Conservation (phyloP, 108 stramenopile genomes). For the Licmophora abbreviata region DNA sequence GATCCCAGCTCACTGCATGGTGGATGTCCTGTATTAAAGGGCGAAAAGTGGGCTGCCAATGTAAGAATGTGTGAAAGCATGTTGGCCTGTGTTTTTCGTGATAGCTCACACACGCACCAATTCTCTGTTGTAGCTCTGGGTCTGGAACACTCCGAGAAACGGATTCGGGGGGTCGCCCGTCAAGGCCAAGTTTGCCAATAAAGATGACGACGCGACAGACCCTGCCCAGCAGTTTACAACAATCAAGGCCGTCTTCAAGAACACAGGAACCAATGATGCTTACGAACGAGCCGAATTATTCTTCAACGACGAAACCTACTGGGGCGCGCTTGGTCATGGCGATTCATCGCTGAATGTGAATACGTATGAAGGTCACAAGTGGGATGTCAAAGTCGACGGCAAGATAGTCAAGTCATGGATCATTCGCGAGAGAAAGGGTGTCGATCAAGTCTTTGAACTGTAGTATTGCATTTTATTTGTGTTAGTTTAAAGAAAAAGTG, state of each 20-base stretch:
- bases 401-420: conserved; percentile 40
- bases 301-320: conserved; percentile 60
- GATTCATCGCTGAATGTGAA: conserved; percentile 54
- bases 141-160: conserved; percentile 33
- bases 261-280: conserved; percentile 38
- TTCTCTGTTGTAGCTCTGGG: no score
- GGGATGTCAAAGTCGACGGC: conserved; percentile 66
- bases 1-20: conserved; percentile 75
- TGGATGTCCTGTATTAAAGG: conserved; percentile 72
- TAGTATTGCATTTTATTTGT: no score
- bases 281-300: conserved; percentile 48
- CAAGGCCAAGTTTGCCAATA: conserved; percentile 2
- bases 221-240: conserved; percentile 2
- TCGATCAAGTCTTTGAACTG: no score
- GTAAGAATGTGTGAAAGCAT: no score
- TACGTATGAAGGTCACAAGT: conserved; percentile 67
- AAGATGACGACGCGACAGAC: neutral
- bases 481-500: no score
- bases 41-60: conserved; percentile 74
- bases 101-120: no score
- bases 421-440: no score
- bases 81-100: no score
- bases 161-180: conserved; percentile 25
- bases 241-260: conserved; percentile 49
- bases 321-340: conserved; percentile 55